phyloP scores from a whole-genome alignment of 2,329 filamentous ascomycete genomes.

The Diaporthe destruens region DNA sequence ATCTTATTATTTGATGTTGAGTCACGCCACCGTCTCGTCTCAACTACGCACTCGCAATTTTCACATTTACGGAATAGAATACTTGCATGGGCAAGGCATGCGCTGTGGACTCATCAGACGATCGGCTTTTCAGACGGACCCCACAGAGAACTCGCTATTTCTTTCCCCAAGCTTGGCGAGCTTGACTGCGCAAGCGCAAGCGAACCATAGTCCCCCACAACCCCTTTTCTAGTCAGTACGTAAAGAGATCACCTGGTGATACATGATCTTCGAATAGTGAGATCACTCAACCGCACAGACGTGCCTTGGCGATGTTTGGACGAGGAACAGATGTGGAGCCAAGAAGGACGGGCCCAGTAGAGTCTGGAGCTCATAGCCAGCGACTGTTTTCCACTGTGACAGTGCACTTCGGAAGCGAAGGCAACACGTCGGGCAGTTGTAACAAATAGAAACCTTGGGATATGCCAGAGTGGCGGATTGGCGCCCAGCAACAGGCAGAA shows the following conservation, averaged over 20 bases:
- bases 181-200: not conserved
- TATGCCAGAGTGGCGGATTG: not conserved
- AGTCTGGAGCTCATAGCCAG: not conserved
- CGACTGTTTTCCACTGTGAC: slow-evolving; percentile 1
- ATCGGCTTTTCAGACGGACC: not conserved
- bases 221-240: slow-evolving; percentile 17
- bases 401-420: slow-evolving; percentile 6
- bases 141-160: not conserved
- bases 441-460: not conserved
- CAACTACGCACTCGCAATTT: not conserved
- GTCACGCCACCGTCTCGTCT: not conserved
- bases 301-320: slow-evolving; percentile 21
- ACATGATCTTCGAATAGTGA: slow-evolving; percentile 27
- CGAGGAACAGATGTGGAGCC: slow-evolving; percentile 21
- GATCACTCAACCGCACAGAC: slow-evolving; percentile 23
- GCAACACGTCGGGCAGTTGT: slow-evolving; percentile 11
- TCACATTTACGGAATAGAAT: not conserved
- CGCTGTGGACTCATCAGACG: not conserved
- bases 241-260: slow-evolving; percentile 16
- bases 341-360: too few species aligned
- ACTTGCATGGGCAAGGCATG: not conserved
- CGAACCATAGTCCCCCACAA: not conserved
- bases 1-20: too few species aligned
- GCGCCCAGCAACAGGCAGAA: not conserved
- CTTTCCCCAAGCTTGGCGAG: not conserved